These are phyloP conservation scores for Penicillium turbatum DNA, from an alignment of 495 filamentous ascomycete genomes.

Conservation along the genomic window DNA sequence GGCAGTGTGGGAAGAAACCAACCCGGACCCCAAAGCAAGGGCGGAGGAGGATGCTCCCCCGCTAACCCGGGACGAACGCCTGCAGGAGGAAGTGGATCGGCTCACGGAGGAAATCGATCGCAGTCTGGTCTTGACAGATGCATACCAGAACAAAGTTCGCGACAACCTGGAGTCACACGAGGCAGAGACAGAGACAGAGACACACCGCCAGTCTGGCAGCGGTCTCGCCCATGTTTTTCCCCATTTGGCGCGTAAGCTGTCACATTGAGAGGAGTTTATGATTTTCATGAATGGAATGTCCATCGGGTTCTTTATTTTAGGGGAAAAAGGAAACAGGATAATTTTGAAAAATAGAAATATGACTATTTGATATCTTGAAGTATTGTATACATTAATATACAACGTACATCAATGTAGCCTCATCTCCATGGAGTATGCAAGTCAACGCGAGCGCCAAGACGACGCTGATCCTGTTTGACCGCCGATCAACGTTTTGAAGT, in stretches of 20 bases:
- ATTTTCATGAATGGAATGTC: constrained; percentile 3
- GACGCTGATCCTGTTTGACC: background rate
- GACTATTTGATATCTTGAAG: too few relatives aligned
- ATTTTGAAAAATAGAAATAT: too few relatives aligned
- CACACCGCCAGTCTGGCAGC: constrained; percentile 3
- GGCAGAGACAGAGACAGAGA: background rate
- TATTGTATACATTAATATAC: too few relatives aligned
- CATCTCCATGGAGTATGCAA: background rate
- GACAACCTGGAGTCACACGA: constrained; percentile 27
- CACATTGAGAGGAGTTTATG: constrained; percentile 11
- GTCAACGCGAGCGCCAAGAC: constrained; percentile 7
- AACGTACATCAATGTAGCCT: too few relatives aligned
- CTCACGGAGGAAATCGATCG: constrained; percentile 52
- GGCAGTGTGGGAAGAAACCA: constrained; percentile 56
- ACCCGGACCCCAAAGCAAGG: constrained; percentile 34
- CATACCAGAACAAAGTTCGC: constrained; percentile 41
- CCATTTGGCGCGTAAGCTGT: constrained; percentile 31
- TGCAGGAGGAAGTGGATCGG: constrained; percentile 51
- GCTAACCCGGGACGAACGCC: constrained; percentile 49
- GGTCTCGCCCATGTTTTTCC: constrained; percentile 45
- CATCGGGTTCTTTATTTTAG: background rate
- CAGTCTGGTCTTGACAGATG: constrained; percentile 44
- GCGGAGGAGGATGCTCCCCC: constrained; percentile 30
- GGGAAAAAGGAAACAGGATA: background rate
- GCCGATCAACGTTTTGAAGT: background rate